phyloP scores from a whole-genome alignment of 805 yeast genomes.

The Candida koratica region DNA sequence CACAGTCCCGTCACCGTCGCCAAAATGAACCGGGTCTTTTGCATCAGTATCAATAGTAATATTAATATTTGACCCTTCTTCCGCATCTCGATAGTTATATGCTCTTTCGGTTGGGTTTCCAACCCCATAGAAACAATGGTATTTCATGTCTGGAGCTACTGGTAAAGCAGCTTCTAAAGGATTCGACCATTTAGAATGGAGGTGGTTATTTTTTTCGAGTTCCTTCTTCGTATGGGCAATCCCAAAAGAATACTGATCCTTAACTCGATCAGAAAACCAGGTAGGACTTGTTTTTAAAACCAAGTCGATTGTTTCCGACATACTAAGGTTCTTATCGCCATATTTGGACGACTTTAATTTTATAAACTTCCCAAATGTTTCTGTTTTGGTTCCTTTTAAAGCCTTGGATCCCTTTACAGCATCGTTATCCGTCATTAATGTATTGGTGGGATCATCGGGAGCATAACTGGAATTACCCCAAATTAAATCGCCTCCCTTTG shows the following conservation, averaged over 20 bases:
- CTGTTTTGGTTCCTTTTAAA: conserved; percentile 27
- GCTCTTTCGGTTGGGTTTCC: conserved; percentile 96
- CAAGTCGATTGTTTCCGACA: conserved; percentile 64
- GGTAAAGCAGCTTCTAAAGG: conserved; percentile 92
- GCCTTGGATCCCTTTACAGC: conserved; percentile 15
- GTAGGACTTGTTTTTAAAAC: conserved; percentile 62
- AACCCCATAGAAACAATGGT: conserved; percentile 91
- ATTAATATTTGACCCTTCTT: conserved; percentile 52
- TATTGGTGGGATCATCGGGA: conserved; percentile 62
- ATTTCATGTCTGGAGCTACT: conserved; percentile 85
- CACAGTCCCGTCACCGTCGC: conserved; percentile 97
- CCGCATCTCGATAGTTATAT: conserved; percentile 69
- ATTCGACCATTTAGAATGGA: conserved; percentile 84
- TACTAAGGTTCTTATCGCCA: conserved; percentile 51
- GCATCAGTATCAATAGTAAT: conserved; percentile 67
- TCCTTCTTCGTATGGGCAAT: conserved; percentile 58
- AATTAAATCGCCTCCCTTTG: conserved; percentile 86
- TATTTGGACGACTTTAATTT: conserved; percentile 45
- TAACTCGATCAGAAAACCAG: conserved; percentile 68
- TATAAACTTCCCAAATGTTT: conserved; percentile 65
- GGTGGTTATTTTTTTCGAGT: conserved; percentile 59
- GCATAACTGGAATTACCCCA: conserved; percentile 76
- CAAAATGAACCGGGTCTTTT: conserved; percentile 63
- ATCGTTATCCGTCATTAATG: conserved; percentile 19
- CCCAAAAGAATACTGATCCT: conserved; percentile 76